A percentile compares a stretch with the other conserved stretches of the same genome.
Evolutionary conservation across 352 stramenopile genomes (phyloP).

Genomic region (Phytophthora agathidicida): DNA sequence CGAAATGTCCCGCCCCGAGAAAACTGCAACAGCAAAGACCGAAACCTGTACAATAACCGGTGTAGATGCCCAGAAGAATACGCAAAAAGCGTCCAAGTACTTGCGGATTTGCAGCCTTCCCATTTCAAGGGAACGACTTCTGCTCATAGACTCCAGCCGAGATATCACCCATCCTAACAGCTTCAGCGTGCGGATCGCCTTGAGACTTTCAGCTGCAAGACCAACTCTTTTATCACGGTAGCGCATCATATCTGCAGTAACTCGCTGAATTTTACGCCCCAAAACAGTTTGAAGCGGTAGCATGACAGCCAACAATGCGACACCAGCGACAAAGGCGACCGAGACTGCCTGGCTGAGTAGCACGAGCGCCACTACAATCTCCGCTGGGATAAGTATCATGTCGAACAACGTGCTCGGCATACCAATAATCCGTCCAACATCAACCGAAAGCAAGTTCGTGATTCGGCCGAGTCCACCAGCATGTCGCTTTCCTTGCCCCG

Average conservation of each 20-base stretch:
- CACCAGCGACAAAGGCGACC: slow-evolving; percentile 83
- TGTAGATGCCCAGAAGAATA: slow-evolving; percentile 92
- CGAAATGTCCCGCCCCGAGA: slow-evolving; percentile 70
- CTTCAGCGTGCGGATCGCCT: slow-evolving; percentile 83
- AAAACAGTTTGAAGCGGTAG: slow-evolving; percentile 85
- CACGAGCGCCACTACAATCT: slow-evolving; percentile 78
- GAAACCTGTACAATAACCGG: slow-evolving; percentile 87
- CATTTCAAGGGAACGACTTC: slow-evolving; percentile 69
- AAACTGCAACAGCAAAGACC: slow-evolving; percentile 82
- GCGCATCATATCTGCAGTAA: slow-evolving; percentile 73
- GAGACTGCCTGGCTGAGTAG: slow-evolving; percentile 81
- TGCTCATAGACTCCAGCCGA: slow-evolving; percentile 55
- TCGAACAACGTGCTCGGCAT: slow-evolving; percentile 83
- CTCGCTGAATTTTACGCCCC: slow-evolving; percentile 75
- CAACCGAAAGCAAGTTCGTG: slow-evolving; percentile 82
- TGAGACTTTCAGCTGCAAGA: slow-evolving; percentile 67
- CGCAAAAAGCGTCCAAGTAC: slow-evolving; percentile 89
- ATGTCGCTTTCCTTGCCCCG: slow-evolving; percentile 26
- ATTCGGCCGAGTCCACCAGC: slow-evolving; percentile 65
- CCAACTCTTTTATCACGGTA: slow-evolving; percentile 86
- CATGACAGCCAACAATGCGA: slow-evolving; percentile 81
- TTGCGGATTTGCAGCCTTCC: slow-evolving; percentile 75
- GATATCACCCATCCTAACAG: slow-evolving; percentile 67
- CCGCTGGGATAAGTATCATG: slow-evolving; percentile 74
- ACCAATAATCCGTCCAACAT: slow-evolving; percentile 71